Evolutionary conservation across 163 green algal species (phyloP), one percentile per base, ranked within the genome.

Genomic region (Dunaliella salina): DNA sequence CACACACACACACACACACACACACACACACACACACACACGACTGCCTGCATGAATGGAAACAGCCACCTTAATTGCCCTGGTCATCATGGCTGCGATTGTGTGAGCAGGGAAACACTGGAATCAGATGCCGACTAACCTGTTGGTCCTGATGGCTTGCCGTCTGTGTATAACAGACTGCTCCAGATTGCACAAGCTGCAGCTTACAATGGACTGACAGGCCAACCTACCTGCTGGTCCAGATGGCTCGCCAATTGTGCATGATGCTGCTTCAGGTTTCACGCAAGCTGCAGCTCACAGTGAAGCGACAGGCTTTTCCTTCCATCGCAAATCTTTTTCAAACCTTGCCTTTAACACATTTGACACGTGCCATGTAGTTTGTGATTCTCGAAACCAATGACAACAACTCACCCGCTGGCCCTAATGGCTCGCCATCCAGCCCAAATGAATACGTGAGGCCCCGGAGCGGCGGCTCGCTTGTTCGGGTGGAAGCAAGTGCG

Each of bases 131-230:
- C 33, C 33, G 67, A 63, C 33, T 5, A 13, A 67, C 24, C 29
- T 26, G 1, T 5, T 45, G 81, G 29, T 26, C 75, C 81, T 46
- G 50, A 85, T 91, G 86, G 94, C 92, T 78, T 94, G 90, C 40
- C 92, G 87, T 30, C 88, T 88, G 40, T 93, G 89, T n/a, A 93
- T 83, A 1, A 88, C 89, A 13, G 90, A 81, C 0, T 88, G 87
- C 25, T 94, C 88, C 46, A 46, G 13, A 8, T 75, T 24, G 34
- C 79, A 33, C 30, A 78, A 30, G 67, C 75, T 45, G 59, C 72
- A 32, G 5, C 32, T 35, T n/a, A 33, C 26, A 29, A 34, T 45
- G 29, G 22, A 45, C 84, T 34, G 80, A 71, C 79, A 80, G 34
- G 46, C 63, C 0, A 46, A 29, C 69, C 80, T 24, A 32, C 32